Conservation (phyloP, 345 rosid species). For the Gossypium arboreum region DNA sequence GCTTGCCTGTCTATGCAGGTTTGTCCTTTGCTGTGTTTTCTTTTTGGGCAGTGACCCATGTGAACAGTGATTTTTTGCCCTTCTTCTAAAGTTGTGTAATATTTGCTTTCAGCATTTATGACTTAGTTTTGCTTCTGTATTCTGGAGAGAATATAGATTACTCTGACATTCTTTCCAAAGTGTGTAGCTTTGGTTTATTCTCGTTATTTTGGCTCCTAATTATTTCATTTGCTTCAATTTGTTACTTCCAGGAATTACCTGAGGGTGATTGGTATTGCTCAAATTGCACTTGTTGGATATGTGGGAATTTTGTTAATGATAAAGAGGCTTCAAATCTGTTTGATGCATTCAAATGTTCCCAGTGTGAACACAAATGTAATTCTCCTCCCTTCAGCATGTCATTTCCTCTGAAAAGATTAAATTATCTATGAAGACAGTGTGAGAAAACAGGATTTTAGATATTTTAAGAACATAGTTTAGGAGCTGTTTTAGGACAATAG, state of each 20-base stretch:
- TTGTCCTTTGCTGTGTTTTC: constrained; percentile 26
- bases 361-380: constrained; percentile 89
- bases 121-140: neutral
- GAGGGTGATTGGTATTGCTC: constrained; percentile 93
- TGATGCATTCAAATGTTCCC: constrained; percentile 64
- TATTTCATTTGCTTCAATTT: constrained; percentile 18
- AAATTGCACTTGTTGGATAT: constrained; percentile 78
- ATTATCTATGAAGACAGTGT: neutral
- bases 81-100: neutral
- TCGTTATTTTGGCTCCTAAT: neutral
- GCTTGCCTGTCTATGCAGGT: constrained; percentile 80
- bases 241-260: constrained; percentile 65
- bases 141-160: neutral
- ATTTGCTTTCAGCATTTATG: neutral
- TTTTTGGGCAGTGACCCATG: neutral
- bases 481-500: too few species aligned
- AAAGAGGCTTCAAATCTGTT: constrained; percentile 35
- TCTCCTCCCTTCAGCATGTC: constrained; percentile 9
- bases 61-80: neutral
- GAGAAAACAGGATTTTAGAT: neutral
- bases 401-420: neutral
- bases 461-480: neutral
- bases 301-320: constrained; percentile 65
- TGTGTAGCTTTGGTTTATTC: neutral
- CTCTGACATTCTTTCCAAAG: neutral